Evolutionary conservation across 352 stramenopile species (phyloP).

Genomic region (Phytopythium boreale): DNA sequence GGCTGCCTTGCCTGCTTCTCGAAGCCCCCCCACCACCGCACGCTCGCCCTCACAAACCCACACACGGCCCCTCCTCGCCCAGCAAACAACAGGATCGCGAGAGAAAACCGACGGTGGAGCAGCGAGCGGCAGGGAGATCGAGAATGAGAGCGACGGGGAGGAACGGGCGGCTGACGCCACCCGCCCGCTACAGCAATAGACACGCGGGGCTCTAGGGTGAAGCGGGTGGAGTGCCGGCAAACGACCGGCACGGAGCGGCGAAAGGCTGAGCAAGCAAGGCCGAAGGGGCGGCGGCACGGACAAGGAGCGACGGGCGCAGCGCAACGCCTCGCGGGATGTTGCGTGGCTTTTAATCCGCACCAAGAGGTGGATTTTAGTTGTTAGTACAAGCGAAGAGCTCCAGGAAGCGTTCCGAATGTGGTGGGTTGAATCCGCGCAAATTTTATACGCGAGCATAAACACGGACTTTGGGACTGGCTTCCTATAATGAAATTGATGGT

Average conservation of each 20-base stretch:
- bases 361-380: conserved; percentile 1
- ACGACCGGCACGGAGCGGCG: neutral
- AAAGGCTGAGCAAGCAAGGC: neutral
- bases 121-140: neutral
- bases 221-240: too few relatives aligned
- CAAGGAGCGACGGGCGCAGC: neutral
- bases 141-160: neutral
- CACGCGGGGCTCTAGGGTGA: neutral
- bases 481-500: neutral
- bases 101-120: neutral
- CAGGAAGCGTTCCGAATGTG: neutral
- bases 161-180: neutral
- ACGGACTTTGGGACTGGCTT: neutral
- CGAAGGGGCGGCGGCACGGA: neutral
- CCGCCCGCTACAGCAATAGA: neutral
- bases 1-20: neutral
- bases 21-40: neutral
- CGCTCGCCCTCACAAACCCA: neutral
- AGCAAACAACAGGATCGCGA: neutral
- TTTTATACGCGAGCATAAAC: neutral
- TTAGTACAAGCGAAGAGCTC: neutral
- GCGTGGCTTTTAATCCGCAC: neutral
- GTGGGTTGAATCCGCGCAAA: neutral
- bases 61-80: neutral
- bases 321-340: neutral